These are phyloP conservation scores for Arthrobotrys iridis DNA, from an alignment of 2,329 filamentous ascomycete genomes.

Conservation along the genomic window DNA sequence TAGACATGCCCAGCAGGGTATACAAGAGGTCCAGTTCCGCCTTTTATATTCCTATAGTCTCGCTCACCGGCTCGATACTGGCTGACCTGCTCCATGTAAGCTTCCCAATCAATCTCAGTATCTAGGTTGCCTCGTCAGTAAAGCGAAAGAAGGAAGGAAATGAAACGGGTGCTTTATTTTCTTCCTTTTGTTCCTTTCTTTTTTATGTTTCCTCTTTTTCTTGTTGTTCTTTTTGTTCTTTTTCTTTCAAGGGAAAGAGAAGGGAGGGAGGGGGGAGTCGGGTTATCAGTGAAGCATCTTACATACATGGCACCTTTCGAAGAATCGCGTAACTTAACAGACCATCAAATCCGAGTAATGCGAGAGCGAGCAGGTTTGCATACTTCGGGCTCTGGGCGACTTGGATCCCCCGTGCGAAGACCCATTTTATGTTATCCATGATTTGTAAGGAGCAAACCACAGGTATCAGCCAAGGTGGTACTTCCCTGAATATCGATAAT, in stretches of 20 bases:
- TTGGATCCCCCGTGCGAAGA: not conserved
- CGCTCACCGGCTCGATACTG: slow-evolving; percentile 84
- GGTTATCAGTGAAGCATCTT: not conserved
- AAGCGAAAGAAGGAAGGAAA: too few species aligned
- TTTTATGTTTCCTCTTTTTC: too few species aligned
- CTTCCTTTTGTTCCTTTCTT: too few species aligned
- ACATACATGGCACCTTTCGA: slow-evolving; percentile 38
- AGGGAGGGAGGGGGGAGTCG: too few species aligned
- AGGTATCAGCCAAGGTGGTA: not conserved
- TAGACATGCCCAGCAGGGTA: slow-evolving; percentile 96
- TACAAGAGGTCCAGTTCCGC: slow-evolving; percentile 89
- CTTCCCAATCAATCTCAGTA: slow-evolving; percentile 97
- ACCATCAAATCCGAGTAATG: slow-evolving; percentile 40
- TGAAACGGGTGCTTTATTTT: too few species aligned
- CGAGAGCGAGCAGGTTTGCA: not conserved
- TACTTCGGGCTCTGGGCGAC: slow-evolving; percentile 20
- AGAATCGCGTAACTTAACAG: slow-evolving; percentile 44
- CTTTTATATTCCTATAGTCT: slow-evolving; percentile 85
- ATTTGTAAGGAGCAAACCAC: not conserved
- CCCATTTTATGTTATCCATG: slow-evolving; percentile 24
- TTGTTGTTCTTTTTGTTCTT: too few species aligned
- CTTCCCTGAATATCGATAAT: too few species aligned
- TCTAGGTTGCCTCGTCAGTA: slow-evolving; percentile 68
- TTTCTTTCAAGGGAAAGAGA: too few species aligned
- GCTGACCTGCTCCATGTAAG: slow-evolving; percentile 93